phyloP scores from a whole-genome alignment of 768 basidiomycete species.

The Phlebiopsis gigantea region DNA sequence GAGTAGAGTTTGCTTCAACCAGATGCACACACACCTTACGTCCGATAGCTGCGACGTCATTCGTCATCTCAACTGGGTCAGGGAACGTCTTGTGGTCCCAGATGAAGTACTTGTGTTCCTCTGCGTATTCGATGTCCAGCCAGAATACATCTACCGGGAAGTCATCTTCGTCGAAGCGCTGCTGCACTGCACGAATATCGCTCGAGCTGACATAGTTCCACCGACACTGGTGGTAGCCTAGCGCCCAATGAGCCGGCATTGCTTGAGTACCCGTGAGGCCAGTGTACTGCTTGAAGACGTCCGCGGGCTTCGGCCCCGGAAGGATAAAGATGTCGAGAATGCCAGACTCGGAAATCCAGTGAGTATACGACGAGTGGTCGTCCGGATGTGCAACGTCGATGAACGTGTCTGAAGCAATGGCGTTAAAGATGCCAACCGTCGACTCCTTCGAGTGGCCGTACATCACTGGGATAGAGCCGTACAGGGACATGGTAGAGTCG shows the following conservation, averaged over 20 bases:
- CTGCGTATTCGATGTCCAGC: conserved; percentile 95
- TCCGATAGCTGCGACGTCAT: conserved; percentile 77
- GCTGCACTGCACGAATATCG: conserved; percentile 81
- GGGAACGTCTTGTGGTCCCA: conserved; percentile 94
- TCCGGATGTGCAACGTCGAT: conserved; percentile 79
- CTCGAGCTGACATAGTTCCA: conserved; percentile 96
- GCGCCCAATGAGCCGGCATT: conserved; percentile 86
- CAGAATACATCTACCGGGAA: conserved; percentile 96
- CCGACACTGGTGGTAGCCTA: conserved; percentile 95
- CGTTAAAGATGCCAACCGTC: conserved; percentile 88
- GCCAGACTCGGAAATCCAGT: conserved; percentile 98
- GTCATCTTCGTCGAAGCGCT: conserved; percentile 87
- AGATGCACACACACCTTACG: conserved; percentile 58
- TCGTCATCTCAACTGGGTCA: conserved; percentile 89
- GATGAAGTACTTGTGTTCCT: conserved; percentile 94
- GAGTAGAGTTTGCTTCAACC: not conserved
- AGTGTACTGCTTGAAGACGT: conserved; percentile 83
- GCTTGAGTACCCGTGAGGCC: conserved; percentile 79
- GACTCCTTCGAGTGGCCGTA: conserved; percentile 87
- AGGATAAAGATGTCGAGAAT: conserved; percentile 92
- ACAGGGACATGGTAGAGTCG: conserved; percentile 73
- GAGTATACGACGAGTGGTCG: conserved; percentile 72
- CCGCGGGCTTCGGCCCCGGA: conserved; percentile 81
- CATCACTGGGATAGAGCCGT: conserved; percentile 89
- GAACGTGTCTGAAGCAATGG: conserved; percentile 89